phyloP scores from a whole-genome alignment of 345 rosid species.

The Corchorus olitorius region DNA sequence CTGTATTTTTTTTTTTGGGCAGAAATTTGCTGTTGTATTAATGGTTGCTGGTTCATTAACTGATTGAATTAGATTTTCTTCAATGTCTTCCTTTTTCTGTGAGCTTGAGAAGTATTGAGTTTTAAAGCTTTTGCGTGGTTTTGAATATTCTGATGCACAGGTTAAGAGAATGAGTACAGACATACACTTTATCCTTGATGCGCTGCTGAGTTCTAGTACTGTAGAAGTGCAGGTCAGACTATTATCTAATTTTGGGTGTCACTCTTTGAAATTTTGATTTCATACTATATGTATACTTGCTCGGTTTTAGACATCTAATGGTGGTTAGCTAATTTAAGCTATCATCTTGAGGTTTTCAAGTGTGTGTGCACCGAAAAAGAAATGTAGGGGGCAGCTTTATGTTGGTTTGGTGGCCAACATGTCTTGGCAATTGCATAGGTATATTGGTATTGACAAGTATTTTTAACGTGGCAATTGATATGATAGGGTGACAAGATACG shows the following conservation, averaged over 20 bases:
- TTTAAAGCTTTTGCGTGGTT: slow-evolving; percentile 6
- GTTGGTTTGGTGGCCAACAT: neutral
- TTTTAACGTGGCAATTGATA: slow-evolving; percentile 24
- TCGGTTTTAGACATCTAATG: neutral
- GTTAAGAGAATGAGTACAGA: slow-evolving; percentile 84
- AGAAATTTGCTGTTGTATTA: slow-evolving; percentile 6
- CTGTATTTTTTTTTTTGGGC: slow-evolving; percentile 2
- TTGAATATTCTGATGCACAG: slow-evolving; percentile 46
- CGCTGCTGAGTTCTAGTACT: slow-evolving; percentile 63
- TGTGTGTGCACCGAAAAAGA: neutral
- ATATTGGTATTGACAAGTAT: neutral
- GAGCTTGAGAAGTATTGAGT: neutral
- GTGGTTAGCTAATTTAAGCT: neutral
- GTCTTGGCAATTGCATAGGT: neutral
- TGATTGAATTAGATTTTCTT: neutral
- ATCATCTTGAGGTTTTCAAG: neutral
- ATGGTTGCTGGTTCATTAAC: neutral
- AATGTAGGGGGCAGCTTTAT: neutral
- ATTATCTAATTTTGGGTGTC: slow-evolving; percentile 20
- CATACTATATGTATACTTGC: neutral
- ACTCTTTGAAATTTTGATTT: slow-evolving; percentile 3
- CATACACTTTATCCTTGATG: slow-evolving; percentile 66
- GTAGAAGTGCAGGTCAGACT: slow-evolving; percentile 82
- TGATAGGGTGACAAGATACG: slow-evolving; percentile 77
- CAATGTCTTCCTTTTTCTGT: neutral